These are phyloP conservation scores for Magnaporthiopsis rhizophila DNA, from an alignment of 2,329 filamentous ascomycete species.

Conservation along the genomic window DNA sequence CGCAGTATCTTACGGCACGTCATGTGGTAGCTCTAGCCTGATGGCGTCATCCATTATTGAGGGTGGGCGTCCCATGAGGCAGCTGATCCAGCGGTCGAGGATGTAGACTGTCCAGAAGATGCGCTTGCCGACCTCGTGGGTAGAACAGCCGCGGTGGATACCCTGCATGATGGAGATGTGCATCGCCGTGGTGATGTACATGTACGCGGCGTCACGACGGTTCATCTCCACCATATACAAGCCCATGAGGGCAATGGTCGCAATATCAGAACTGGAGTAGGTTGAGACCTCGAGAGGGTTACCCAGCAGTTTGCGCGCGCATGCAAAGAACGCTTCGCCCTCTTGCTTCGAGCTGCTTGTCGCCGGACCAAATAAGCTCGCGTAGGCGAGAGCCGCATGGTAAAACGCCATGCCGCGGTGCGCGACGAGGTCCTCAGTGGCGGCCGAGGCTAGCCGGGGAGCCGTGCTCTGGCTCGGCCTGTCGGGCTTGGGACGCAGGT, in stretches of 20 bases:
- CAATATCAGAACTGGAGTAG: constrained; percentile 34
- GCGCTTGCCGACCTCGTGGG: constrained; percentile 35
- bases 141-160: constrained; percentile 32
- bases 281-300: constrained; percentile 37
- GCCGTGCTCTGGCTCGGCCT: constrained; percentile 14
- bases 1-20: constrained; percentile 28
- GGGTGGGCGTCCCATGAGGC: constrained; percentile 40
- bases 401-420: constrained; percentile 35
- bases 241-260: constrained; percentile 37
- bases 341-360: constrained; percentile 21
- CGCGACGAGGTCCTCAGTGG: constrained; percentile 5
- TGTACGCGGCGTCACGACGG: constrained; percentile 39
- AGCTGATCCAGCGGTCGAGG: constrained; percentile 39
- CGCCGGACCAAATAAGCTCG: constrained; percentile 24
- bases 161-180: constrained; percentile 40
- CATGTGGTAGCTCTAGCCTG: constrained; percentile 30
- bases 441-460: constrained; percentile 10
- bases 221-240: constrained; percentile 40
- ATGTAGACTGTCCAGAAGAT: constrained; percentile 45
- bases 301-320: constrained; percentile 34
- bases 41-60: constrained; percentile 39
- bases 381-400: constrained; percentile 36
- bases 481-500: constrained; percentile 26
- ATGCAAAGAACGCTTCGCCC: constrained; percentile 34
- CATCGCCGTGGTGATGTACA: constrained; percentile 38